These are phyloP conservation scores for Xylariaceae sp. DNA, from an alignment of 2,329 filamentous ascomycete species.

Conservation along the genomic window DNA sequence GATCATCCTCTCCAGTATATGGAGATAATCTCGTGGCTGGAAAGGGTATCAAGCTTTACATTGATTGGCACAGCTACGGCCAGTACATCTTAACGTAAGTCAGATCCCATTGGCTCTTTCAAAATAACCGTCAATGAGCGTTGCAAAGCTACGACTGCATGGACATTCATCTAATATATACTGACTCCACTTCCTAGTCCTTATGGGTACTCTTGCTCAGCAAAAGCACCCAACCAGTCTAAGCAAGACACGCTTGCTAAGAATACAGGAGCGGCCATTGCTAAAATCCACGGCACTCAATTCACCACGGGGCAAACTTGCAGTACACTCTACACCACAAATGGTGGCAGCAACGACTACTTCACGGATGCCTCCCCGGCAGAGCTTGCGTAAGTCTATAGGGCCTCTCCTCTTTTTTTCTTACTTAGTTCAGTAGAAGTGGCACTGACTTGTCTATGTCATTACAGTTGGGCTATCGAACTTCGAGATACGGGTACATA, in stretches of 20 bases:
- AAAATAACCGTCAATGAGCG: no score
- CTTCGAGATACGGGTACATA: slow-evolving; percentile 39
- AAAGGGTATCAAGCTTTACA: slow-evolving; percentile 38
- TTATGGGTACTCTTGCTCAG: slow-evolving; percentile 39
- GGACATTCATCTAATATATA: no score
- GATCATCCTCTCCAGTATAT: slow-evolving; percentile 47
- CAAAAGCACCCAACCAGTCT: slow-evolving; percentile 32
- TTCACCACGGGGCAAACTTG: slow-evolving; percentile 48
- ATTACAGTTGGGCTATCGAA: slow-evolving; percentile 40
- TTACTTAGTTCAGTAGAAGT: background rate
- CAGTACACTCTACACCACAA: slow-evolving; percentile 43
- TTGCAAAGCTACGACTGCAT: no score
- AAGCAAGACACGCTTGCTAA: slow-evolving; percentile 45
- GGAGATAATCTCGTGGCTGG: slow-evolving; percentile 49
- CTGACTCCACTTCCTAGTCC: slow-evolving; percentile 31
- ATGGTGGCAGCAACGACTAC: slow-evolving; percentile 40
- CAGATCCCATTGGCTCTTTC: background rate
- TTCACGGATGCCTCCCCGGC: slow-evolving; percentile 38
- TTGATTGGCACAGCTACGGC: slow-evolving; percentile 41
- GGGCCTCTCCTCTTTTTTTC: background rate
- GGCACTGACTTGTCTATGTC: slow-evolving; percentile 8
- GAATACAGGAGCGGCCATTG: slow-evolving; percentile 30
- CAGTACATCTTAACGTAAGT: slow-evolving; percentile 39
- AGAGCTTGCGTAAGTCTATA: slow-evolving; percentile 38
- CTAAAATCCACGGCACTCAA: slow-evolving; percentile 33